A percentile compares a stretch with the other conserved stretches of the same genome.
These are phyloP conservation scores for Parachaetomium inaequale DNA, from an alignment of 495 filamentous ascomycete species.

Conservation along the genomic window DNA sequence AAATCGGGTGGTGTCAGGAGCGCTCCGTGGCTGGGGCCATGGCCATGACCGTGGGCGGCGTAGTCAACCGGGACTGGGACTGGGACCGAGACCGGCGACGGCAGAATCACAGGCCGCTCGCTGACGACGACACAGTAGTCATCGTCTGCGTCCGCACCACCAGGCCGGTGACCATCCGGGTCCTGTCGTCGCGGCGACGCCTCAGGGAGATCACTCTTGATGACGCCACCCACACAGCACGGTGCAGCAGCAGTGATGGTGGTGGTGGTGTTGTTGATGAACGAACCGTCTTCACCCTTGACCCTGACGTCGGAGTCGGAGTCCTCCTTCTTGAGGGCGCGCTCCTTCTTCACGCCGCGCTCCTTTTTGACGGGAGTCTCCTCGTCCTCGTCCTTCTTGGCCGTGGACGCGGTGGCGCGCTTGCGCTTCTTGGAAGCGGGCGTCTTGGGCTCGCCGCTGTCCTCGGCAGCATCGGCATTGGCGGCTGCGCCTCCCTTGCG, in stretches of 20 bases:
- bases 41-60: not conserved
- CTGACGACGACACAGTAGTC: not conserved
- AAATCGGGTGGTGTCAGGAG: conserved; percentile 4
- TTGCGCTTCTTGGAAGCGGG: conserved; percentile 12
- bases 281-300: conserved; percentile 21
- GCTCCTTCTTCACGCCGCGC: conserved; percentile 6
- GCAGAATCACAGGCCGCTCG: not conserved
- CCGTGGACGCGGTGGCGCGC: not conserved
- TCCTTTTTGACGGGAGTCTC: conserved; percentile 7
- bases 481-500: not conserved
- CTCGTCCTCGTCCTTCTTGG: not conserved
- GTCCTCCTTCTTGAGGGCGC: conserved; percentile 11
- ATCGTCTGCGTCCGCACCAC: not conserved
- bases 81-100: not conserved
- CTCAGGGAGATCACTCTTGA: not conserved
- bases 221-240: not conserved
- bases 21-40: not conserved
- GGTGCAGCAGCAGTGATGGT: not conserved
- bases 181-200: not conserved
- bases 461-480: conserved; percentile 2
- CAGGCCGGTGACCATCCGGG: not conserved
- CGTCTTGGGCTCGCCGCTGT: not conserved
- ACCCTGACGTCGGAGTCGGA: conserved; percentile 3
- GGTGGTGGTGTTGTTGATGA: not conserved
- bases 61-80: not conserved